Base-by-base conservation (phyloP, 2,329 filamentous ascomycete genomes). In the Tolypocladium amazonense region DNA sequence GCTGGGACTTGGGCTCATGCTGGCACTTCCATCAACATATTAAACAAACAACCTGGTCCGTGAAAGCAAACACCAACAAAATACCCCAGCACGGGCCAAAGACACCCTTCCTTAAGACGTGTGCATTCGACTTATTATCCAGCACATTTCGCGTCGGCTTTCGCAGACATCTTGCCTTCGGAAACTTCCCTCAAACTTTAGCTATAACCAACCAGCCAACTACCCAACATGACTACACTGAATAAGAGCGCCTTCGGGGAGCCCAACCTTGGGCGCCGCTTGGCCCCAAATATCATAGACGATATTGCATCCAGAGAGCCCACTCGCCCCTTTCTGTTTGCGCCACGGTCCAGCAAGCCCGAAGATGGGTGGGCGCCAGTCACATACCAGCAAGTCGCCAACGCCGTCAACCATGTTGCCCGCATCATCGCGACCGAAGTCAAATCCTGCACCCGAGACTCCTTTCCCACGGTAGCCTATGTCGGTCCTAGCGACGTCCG, bases 311-410 rank as follows among this genome's bases (percentile, higher is more conserved):
- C 50, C 6, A 57, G 58, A 1, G 65, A 70, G 2, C 69, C 68
- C 1, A 37, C 56, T 7, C 77, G 75, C 39, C 54, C 74, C 8
- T 71, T 73, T 5, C 73, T 76, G 62, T 78, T 76, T 60, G 56
- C 75, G 14, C 56, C 72, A 6, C 74, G 65, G 52, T 65, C 66
- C 1, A 64, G 58, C 27, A 62, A 63, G 3, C 60, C 64, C 3
- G 59, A 60, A 23, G 63, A 70, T 18, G 72, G 70, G 0, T 74
- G 70, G 58, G 62, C 61, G 15, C 65, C 70, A 11, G 61, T 75
- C 20, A 67, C 64, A 3, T 69, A 67, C 27, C 58, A 58, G 4
- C 61, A 63, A 4, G 60, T 73, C 33, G 65, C 69, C n/a, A 62
- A 65, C 33, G 72, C 70, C 9, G 64, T 74, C 18, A 67, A 74